A percentile compares a stretch with the other conserved stretches of the same genome.
phyloP scores from a whole-genome alignment of 176 grass and related monocot species.

The Zoysia pacifica region DNA sequence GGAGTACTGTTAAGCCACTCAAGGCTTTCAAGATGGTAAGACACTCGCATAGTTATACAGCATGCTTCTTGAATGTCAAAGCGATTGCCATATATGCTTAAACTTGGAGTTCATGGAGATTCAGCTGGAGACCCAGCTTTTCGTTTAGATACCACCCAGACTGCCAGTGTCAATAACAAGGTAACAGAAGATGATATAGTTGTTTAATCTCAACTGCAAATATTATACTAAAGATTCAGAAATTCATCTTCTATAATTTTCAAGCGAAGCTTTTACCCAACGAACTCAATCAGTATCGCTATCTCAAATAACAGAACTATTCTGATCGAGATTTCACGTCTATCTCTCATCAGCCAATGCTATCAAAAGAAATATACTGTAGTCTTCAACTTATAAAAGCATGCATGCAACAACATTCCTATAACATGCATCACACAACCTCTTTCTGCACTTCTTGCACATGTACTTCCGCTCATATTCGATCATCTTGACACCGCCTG shows the following conservation, averaged over 20 bases:
- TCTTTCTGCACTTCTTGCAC: conserved; percentile 80
- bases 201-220: neutral
- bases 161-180: neutral
- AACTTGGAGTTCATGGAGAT: neutral
- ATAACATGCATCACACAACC: conserved; percentile 43
- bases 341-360: neutral
- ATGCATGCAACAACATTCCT: neutral
- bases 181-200: conserved; percentile 10
- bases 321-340: neutral
- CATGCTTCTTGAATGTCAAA: neutral
- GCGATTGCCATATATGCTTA: neutral
- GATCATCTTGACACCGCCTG: conserved; percentile 85
- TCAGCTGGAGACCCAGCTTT: conserved; percentile 7
- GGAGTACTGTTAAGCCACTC: neutral
- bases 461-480: conserved; percentile 68
- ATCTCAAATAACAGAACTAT: neutral
- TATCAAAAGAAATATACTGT: neutral
- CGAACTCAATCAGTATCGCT: neutral
- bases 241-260: neutral
- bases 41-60: neutral
- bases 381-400: conserved; percentile 10
- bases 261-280: conserved; percentile 7
- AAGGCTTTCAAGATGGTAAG: neutral
- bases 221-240: neutral
- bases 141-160: conserved; percentile 17